phyloP scores from a whole-genome alignment of 2,329 filamentous ascomycete species.

The Sporothrix pseudoabietina region DNA sequence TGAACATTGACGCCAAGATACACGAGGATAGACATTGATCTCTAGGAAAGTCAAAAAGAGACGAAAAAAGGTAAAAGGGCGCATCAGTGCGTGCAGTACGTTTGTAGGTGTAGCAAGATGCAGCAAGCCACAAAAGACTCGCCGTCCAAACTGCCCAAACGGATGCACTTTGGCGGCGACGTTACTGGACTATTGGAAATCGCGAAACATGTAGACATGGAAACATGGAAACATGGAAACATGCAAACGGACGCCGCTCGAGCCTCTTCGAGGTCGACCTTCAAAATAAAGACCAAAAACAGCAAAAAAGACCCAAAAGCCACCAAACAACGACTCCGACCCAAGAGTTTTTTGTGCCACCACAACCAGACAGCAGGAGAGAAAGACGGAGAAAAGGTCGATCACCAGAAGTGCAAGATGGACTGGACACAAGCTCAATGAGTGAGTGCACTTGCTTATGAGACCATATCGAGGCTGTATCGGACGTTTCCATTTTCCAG shows the following conservation, averaged over 20 bases:
- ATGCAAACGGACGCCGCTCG: slow-evolving; percentile 1
- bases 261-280: not conserved
- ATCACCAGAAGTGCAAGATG: not conserved
- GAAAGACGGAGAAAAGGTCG: not conserved
- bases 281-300: not conserved
- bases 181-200: not conserved
- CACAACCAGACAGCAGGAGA: not conserved
- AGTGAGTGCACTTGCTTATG: not conserved
- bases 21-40: not conserved
- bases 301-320: not conserved
- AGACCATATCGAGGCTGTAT: not conserved
- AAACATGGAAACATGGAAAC: not conserved
- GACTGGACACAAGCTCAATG: not conserved
- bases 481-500: not conserved
- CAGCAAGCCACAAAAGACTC: too few species aligned
- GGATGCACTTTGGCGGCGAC: not conserved
- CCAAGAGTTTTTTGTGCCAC: not conserved
- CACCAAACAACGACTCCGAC: not conserved
- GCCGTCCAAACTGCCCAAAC: not conserved
- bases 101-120: not conserved
- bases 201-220: not conserved
- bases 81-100: slow-evolving; percentile 15
- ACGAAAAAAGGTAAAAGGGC: not conserved
- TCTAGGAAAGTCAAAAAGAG: not conserved
- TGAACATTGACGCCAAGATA: not conserved